Conservation (phyloP, 495 filamentous ascomycete species). For the Lophium mytilinum region DNA sequence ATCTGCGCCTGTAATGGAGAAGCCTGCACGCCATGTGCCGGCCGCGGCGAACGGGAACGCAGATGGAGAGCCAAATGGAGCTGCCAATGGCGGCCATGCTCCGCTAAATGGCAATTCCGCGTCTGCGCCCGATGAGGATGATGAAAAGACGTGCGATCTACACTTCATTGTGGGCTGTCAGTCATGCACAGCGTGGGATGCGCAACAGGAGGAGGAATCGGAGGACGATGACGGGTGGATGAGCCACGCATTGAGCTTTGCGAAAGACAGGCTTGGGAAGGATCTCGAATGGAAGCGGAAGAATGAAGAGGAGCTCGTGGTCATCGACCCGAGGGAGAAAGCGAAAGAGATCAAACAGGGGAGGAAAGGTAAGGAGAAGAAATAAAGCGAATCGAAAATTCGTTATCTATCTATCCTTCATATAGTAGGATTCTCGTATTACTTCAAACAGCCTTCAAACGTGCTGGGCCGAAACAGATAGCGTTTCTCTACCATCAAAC, state of each 20-base stretch:
- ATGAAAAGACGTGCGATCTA: constrained; percentile 21
- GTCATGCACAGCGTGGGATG: constrained; percentile 75
- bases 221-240: constrained; percentile 59
- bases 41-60: constrained; percentile 32
- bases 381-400: not conserved
- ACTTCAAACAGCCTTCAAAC: no score
- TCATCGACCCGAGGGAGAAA: constrained; percentile 89
- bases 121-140: constrained; percentile 17
- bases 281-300: constrained; percentile 83
- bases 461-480: no score
- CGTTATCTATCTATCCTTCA: no score
- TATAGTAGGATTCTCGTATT: no score
- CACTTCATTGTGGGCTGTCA: constrained; percentile 74
- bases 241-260: constrained; percentile 69
- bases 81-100: constrained; percentile 17
- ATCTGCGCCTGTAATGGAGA: constrained; percentile 17
- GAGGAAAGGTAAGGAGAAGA: constrained; percentile 7
- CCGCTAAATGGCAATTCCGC: not conserved
- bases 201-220: constrained; percentile 38
- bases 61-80: not conserved
- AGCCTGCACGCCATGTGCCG: not conserved
- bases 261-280: constrained; percentile 84
- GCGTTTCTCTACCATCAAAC: no score
- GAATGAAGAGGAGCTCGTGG: constrained; percentile 80
- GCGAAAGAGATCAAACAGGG: constrained; percentile 51